Percentiles rank a stretch among this genome's conserved stretches.
Conservation (phyloP, 78 protist genomes). For the Emiliania huxleyi region DNA sequence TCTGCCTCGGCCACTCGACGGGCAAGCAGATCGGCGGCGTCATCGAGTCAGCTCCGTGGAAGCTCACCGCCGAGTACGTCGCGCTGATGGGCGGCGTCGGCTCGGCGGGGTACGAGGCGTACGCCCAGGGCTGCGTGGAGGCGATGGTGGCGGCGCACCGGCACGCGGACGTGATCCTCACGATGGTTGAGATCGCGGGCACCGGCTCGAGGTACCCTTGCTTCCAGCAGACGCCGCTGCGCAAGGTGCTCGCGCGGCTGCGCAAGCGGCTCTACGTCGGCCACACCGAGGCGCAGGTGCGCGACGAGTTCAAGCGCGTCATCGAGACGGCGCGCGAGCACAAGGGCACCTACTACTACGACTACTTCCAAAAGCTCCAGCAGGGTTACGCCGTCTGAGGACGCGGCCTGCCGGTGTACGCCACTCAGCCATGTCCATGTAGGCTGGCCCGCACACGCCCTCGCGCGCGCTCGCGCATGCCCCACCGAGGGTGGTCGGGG, state of each 20-base stretch:
- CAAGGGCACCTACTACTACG: not conserved
- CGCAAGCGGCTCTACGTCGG: not conserved
- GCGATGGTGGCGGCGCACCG: not conserved
- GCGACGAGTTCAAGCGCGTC: not conserved
- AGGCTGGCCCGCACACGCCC: no score
- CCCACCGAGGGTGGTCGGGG: no score
- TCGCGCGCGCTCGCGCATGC: no score
- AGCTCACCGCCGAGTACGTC: not conserved
- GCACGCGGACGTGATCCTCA: not conserved
- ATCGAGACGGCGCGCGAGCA: not conserved
- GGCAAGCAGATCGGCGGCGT: slow-evolving; percentile 19
- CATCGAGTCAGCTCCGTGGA: not conserved
- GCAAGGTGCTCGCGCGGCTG: not conserved
- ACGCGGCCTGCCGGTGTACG: no score
- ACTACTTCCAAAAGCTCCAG: not conserved
- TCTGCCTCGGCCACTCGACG: not conserved
- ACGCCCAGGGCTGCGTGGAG: not conserved
- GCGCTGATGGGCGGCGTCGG: slow-evolving; percentile 5
- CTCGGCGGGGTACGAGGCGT: not conserved
- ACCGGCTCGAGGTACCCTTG: not conserved
- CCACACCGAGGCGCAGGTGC: not conserved
- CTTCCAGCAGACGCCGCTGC: not conserved
- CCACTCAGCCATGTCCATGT: no score
- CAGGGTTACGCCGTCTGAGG: not conserved
- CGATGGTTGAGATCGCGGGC: slow-evolving; percentile 8